A percentile compares a stretch with the other conserved stretches of the same genome.
Conservation (phyloP, 148 eudicot species). For the Rhododendron mucronatum region DNA sequence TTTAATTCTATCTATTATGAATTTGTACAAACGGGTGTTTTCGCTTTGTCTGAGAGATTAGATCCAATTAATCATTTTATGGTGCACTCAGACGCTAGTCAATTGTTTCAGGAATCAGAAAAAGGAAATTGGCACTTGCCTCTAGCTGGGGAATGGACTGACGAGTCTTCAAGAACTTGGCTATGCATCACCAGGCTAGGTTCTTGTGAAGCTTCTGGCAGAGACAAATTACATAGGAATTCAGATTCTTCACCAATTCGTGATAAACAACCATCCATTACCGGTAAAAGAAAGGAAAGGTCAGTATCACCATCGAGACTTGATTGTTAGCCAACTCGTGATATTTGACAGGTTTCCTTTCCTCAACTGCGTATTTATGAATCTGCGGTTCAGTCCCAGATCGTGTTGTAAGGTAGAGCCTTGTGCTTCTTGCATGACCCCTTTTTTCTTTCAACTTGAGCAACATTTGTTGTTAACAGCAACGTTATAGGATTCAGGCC, state of each 20-base stretch:
- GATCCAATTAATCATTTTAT: not conserved
- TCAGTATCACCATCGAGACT: conserved; percentile 15
- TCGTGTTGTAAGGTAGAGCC: not conserved
- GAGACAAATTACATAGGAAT: not conserved
- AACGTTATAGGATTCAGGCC: not conserved
- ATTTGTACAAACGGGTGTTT: not conserved
- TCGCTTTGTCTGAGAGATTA: not conserved
- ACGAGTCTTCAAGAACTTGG: conserved; percentile 63
- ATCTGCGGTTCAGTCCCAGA: not conserved
- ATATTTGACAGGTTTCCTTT: not conserved
- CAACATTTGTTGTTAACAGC: not conserved
- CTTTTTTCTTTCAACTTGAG: not conserved
- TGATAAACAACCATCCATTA: conserved; percentile 3
- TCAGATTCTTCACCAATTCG: conserved; percentile 8
- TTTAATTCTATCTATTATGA: not conserved
- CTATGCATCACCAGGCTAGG: conserved; percentile 51
- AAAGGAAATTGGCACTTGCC: conserved; percentile 69
- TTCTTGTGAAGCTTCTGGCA: conserved; percentile 17
- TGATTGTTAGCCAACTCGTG: not conserved
- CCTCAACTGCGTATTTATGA: not conserved
- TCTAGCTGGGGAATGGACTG: conserved; percentile 35
- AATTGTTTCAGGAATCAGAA: conserved; percentile 47
- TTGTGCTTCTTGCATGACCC: not conserved
- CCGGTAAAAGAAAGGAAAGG: conserved; percentile 59
- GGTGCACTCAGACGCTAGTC: not conserved